phyloP scores from a whole-genome alignment of 306 rosid species.

The Spatholobus suberectus region DNA sequence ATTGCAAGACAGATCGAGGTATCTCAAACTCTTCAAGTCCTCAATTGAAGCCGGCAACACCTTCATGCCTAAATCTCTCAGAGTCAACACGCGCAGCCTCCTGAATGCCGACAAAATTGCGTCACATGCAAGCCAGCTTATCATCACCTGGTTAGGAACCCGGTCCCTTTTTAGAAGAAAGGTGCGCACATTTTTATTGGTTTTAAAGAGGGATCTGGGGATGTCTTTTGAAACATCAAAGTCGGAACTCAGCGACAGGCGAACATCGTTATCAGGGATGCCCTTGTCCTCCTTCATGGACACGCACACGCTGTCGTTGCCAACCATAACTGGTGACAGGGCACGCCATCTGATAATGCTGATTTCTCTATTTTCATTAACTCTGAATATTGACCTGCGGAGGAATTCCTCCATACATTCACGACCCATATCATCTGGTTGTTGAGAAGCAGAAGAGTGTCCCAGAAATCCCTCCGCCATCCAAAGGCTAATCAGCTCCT shows the following conservation, averaged over 20 bases:
- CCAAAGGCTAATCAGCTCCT: neutral
- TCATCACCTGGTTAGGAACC: neutral
- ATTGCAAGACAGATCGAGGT: too few species aligned
- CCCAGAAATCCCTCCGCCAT: slow-evolving; percentile 20
- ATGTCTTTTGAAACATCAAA: neutral
- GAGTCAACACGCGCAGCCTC: too few species aligned
- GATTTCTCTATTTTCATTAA: too few species aligned
- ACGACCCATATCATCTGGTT: neutral
- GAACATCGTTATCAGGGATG: neutral
- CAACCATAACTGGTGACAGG: neutral
- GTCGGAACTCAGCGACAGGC: neutral
- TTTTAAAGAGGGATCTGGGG: neutral
- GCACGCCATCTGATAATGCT: too few species aligned
- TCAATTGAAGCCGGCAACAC: too few species aligned
- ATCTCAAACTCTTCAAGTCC: too few species aligned
- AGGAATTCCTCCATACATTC: neutral
- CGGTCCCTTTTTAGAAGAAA: neutral
- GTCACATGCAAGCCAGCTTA: too few species aligned
- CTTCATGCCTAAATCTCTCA: too few species aligned
- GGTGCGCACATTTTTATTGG: neutral
- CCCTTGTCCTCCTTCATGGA: neutral
- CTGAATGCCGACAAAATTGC: too few species aligned
- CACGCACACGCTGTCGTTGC: too few species aligned
- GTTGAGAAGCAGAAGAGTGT: neutral
- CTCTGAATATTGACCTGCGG: neutral